phyloP scores from a whole-genome alignment of 2,329 filamentous ascomycete species.

The Dactylellina parvicollis region DNA sequence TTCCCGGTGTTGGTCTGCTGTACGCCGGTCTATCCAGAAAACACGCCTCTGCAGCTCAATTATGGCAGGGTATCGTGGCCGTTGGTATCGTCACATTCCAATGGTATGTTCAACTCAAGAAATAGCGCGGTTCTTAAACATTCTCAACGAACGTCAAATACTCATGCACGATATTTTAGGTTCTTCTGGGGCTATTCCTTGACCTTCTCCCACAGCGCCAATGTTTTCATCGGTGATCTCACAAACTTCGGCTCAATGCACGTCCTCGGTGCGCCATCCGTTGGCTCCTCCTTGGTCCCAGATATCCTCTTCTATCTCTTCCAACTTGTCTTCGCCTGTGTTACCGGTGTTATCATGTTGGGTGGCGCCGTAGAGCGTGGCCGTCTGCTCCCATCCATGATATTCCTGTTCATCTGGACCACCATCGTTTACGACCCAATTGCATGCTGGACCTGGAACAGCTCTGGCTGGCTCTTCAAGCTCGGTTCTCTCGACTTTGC shows the following conservation, averaged over 20 bases:
- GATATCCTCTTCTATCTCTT: constrained; percentile 75
- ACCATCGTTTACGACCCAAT: constrained; percentile 92
- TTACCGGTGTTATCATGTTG: constrained; percentile 72
- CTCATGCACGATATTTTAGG: constrained; percentile 34
- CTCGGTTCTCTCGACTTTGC: constrained; percentile 71
- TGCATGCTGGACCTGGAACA: constrained; percentile 80
- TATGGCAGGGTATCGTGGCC: constrained; percentile 72
- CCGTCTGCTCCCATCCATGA: constrained; percentile 51
- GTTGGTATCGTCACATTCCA: constrained; percentile 68
- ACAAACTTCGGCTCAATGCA: constrained; percentile 71
- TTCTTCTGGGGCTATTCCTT: constrained; percentile 72
- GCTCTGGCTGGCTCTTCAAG: constrained; percentile 73
- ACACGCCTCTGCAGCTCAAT: constrained; percentile 70
- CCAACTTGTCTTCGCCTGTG: constrained; percentile 71
- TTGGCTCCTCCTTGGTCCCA: constrained; percentile 68
- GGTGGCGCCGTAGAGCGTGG: constrained; percentile 71
- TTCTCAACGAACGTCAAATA: too few species aligned
- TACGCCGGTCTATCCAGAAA: constrained; percentile 72
- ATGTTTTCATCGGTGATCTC: constrained; percentile 72
- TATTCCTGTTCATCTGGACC: constrained; percentile 69
- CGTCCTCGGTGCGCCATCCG: constrained; percentile 70
- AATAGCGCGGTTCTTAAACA: not conserved
- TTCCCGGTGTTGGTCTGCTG: constrained; percentile 73
- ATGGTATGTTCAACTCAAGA: constrained; percentile 57
- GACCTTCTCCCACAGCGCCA: constrained; percentile 70